Evolutionary conservation across 2,329 filamentous ascomycete species (phyloP).

Genomic region (Pezicula carpinea): DNA sequence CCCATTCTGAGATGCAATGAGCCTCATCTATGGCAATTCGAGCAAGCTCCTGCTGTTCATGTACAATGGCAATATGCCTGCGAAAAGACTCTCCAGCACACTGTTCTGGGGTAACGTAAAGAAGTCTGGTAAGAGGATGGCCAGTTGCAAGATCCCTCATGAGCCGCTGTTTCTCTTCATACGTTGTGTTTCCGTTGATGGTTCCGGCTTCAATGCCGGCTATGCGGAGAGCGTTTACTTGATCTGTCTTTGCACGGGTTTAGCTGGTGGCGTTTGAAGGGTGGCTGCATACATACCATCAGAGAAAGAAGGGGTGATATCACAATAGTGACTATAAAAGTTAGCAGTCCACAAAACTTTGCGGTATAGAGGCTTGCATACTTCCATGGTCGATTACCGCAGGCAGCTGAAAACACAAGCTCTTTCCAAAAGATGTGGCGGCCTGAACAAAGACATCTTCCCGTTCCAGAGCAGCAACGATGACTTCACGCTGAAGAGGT

Average conservation of each 20-base stretch:
- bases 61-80: slow-evolving; percentile 64
- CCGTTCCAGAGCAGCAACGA: slow-evolving; percentile 72
- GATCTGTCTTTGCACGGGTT: slow-evolving; percentile 64
- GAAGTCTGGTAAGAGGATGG: slow-evolving; percentile 74
- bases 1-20: slow-evolving; percentile 97
- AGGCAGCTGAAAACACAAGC: slow-evolving; percentile 86
- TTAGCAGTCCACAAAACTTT: slow-evolving; percentile 11
- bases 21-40: slow-evolving; percentile 90
- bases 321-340: slow-evolving; percentile 71
- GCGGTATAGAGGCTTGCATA: slow-evolving; percentile 39
- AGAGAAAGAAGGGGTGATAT: slow-evolving; percentile 84
- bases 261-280: background rate
- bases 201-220: slow-evolving; percentile 77
- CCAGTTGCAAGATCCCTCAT: slow-evolving; percentile 80
- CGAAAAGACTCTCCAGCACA: slow-evolving; percentile 77
- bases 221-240: slow-evolving; percentile 74
- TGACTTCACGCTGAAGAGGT: slow-evolving; percentile 83
- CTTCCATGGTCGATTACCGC: slow-evolving; percentile 83
- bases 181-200: slow-evolving; percentile 77
- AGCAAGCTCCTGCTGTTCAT: slow-evolving; percentile 79
- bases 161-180: slow-evolving; percentile 60
- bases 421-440: slow-evolving; percentile 87
- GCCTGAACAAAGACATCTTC: slow-evolving; percentile 94
- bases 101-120: slow-evolving; percentile 92
- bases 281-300: slow-evolving; percentile 54